Evolutionary conservation across 495 filamentous ascomycete species (phyloP).

Genomic region (Tuber calosporum): DNA sequence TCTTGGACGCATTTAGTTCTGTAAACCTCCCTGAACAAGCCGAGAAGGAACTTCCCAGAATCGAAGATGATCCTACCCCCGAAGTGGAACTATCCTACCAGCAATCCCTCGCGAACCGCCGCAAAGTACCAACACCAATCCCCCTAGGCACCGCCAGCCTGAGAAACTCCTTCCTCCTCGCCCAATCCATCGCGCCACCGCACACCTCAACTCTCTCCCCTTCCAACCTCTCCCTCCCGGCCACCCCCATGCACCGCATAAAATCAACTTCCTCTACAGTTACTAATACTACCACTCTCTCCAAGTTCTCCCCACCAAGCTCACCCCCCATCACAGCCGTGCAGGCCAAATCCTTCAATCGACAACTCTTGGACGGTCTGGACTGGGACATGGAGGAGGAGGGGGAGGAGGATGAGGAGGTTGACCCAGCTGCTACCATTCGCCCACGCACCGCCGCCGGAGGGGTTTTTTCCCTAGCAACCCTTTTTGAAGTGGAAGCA

Average conservation of each 20-base stretch:
- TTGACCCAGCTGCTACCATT: constrained; percentile 26
- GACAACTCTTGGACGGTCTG: background rate
- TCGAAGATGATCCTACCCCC: background rate
- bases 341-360: background rate
- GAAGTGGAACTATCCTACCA: constrained; percentile 10
- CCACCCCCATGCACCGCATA: constrained; percentile 31
- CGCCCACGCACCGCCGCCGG: constrained; percentile 21
- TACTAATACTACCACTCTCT: background rate
- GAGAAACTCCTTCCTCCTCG: constrained; percentile 10
- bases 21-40: constrained; percentile 28
- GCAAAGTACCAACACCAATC: constrained; percentile 24
- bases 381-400: constrained; percentile 20
- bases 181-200: background rate
- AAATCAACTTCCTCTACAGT: constrained; percentile 20
- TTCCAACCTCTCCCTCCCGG: constrained; percentile 19
- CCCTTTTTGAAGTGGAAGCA: constrained; percentile 24
- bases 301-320: background rate
- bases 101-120: constrained; percentile 25
- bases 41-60: background rate
- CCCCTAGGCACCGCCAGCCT: constrained; percentile 28
- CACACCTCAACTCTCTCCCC: background rate
- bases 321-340: background rate
- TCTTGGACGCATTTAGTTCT: constrained; percentile 34
- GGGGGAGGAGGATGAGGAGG: too few species aligned
- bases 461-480: constrained; percentile 21